Percentiles rank a stretch among this genome's conserved stretches.
phyloP scores from a whole-genome alignment of 139 green algal species.

The Mesotaenium endlicherianum region DNA sequence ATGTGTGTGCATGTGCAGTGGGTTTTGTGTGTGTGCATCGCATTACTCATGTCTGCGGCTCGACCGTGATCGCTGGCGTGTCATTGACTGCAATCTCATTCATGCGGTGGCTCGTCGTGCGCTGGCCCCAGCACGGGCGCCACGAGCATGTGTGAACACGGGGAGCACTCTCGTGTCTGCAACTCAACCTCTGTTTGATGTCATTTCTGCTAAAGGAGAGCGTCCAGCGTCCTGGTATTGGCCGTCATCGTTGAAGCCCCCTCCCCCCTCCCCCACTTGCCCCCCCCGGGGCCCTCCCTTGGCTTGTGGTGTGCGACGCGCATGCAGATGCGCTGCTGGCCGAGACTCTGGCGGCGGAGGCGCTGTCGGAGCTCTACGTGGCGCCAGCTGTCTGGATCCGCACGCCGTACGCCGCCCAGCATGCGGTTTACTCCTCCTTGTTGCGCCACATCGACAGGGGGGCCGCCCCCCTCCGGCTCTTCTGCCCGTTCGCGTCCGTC shows the following conservation, averaged over 20 bases:
- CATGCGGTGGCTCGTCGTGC: too few species aligned
- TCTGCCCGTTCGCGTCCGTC: not conserved
- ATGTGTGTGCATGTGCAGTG: too few species aligned
- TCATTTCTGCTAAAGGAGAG: not conserved
- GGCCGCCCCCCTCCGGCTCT: not conserved
- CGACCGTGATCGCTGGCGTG: too few species aligned
- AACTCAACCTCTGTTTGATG: not conserved
- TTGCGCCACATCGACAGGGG: slow-evolving; percentile 8
- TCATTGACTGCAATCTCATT: too few species aligned
- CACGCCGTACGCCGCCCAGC: slow-evolving; percentile 15
- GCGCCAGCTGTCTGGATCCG: slow-evolving; percentile 29
- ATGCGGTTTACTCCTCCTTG: slow-evolving; percentile 29
- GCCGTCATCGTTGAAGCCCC: not conserved
- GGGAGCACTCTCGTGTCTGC: too few species aligned
- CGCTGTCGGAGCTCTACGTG: slow-evolving; percentile 15
- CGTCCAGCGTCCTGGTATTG: not conserved
- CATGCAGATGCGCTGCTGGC: slow-evolving; percentile 3
- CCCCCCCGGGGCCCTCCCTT: not conserved
- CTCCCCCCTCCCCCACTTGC: not conserved
- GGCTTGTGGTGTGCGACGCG: not conserved
- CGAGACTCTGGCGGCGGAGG: not conserved
- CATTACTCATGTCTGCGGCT: too few species aligned
- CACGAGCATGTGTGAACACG: too few species aligned
- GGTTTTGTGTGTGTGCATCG: too few species aligned
- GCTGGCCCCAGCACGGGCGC: too few species aligned